Conservation (phyloP, 1,139 yeast species). For the Kurtzmaniella quercitrusa region DNA sequence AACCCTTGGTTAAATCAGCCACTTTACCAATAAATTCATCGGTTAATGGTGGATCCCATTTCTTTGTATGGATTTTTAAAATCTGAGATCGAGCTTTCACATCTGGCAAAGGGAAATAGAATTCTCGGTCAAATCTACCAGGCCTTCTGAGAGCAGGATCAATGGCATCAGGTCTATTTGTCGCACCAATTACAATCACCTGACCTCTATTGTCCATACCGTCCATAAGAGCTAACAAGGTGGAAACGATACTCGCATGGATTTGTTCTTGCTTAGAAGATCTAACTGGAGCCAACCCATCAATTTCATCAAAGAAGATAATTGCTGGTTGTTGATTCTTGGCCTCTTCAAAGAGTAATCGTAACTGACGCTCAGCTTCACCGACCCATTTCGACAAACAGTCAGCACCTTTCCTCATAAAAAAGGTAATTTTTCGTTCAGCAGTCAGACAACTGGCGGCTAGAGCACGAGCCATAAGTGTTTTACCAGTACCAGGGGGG, state of each 20-base stretch:
- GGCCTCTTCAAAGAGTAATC: constrained; percentile 92
- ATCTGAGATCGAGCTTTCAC: constrained; percentile 73
- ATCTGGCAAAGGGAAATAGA: constrained; percentile 92
- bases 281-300: constrained; percentile 96
- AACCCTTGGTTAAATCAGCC: constrained; percentile 86
- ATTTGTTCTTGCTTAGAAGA: constrained; percentile 97
- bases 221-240: constrained; percentile 92
- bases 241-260: constrained; percentile 95
- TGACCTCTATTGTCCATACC: constrained; percentile 98
- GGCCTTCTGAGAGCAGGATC: constrained; percentile 98
- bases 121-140: constrained; percentile 95
- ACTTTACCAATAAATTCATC: constrained; percentile 58
- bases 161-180: constrained; percentile 95
- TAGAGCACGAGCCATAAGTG: constrained; percentile 94
- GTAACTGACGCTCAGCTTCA: constrained; percentile 92
- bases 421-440: constrained; percentile 81
- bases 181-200: constrained; percentile 96
- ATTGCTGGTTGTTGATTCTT: constrained; percentile 93
- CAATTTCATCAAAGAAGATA: constrained; percentile 95
- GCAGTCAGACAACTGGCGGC: constrained; percentile 93
- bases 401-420: constrained; percentile 99
- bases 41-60: constrained; percentile 77
- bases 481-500: constrained; percentile 99
- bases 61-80: constrained; percentile 76
- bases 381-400: constrained; percentile 98